Evolutionary conservation across 1,284 basidiomycete genomes (phyloP).

Genomic region (Prillingera fragicola): DNA sequence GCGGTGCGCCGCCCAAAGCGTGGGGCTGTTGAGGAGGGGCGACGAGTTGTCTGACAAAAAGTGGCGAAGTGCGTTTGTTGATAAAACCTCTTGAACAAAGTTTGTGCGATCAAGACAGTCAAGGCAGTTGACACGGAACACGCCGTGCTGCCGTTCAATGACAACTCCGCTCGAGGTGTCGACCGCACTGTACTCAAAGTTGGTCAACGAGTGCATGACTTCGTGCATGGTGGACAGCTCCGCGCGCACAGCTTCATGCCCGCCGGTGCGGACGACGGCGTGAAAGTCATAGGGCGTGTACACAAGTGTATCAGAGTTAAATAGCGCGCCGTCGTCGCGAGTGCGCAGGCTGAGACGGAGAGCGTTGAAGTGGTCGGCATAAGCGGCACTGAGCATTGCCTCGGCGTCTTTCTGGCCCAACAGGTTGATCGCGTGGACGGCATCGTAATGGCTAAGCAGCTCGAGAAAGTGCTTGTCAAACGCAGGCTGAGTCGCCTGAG

Average conservation of each 20-base stretch:
- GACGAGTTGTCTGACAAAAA: slow-evolving; percentile 43
- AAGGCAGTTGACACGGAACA: slow-evolving; percentile 91
- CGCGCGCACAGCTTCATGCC: slow-evolving; percentile 77
- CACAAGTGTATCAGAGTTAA: slow-evolving; percentile 23
- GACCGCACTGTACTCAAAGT: slow-evolving; percentile 77
- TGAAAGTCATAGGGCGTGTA: slow-evolving; percentile 97
- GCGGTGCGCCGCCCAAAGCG: slow-evolving; percentile 80
- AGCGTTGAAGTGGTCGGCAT: slow-evolving; percentile 66
- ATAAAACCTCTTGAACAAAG: slow-evolving; percentile 89
- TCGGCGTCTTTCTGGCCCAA: slow-evolving; percentile 90
- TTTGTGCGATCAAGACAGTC: slow-evolving; percentile 98
- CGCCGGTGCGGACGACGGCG: slow-evolving; percentile 68
- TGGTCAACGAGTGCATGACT: slow-evolving; percentile 64
- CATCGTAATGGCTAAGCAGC: slow-evolving; percentile 73
- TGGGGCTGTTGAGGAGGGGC: slow-evolving; percentile 28
- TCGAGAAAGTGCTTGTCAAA: slow-evolving; percentile 90
- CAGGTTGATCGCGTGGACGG: slow-evolving; percentile 78
- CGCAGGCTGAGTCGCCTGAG: slow-evolving; percentile 83
- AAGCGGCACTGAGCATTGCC: slow-evolving; percentile 72
- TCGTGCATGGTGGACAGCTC: slow-evolving; percentile 67
- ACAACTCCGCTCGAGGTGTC: slow-evolving; percentile 62
- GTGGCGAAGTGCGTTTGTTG: slow-evolving; percentile 62
- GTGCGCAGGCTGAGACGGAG: slow-evolving; percentile 44
- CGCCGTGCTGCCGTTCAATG: slow-evolving; percentile 77
- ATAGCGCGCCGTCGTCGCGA: slow-evolving; percentile 22